These are phyloP conservation scores for Cercospora brassicicola DNA, from an alignment of 2,329 filamentous ascomycete species.

Conservation along the genomic window DNA sequence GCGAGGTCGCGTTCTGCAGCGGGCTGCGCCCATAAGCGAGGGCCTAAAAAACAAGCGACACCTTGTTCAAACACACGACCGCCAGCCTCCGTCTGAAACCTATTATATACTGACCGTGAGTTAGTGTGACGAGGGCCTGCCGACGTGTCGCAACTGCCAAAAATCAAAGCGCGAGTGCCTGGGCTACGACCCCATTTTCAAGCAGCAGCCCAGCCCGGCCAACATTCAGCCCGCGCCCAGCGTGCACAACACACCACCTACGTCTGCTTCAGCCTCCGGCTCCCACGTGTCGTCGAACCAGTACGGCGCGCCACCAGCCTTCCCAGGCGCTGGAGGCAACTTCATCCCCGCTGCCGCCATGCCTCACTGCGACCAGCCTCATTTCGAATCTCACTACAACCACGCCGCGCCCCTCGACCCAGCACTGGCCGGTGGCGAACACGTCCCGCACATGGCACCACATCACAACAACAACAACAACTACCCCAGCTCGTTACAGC, in stretches of 20 bases:
- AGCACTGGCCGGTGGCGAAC: slow-evolving; percentile 54
- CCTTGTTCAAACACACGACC: slow-evolving; percentile 17
- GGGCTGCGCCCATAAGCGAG: slow-evolving; percentile 19
- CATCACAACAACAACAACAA: slow-evolving; percentile 25
- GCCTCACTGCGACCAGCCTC: slow-evolving; percentile 7
- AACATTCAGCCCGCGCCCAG: slow-evolving; percentile 68
- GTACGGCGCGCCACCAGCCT: slow-evolving; percentile 20
- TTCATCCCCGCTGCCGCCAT: slow-evolving; percentile 19
- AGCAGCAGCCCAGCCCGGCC: slow-evolving; percentile 67
- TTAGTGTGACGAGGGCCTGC: slow-evolving; percentile 95
- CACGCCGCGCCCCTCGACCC: slow-evolving; percentile 61
- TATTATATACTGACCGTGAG: slow-evolving; percentile 4
- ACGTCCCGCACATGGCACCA: slow-evolving; percentile 27
- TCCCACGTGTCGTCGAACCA: slow-evolving; percentile 22
- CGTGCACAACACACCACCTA: slow-evolving; percentile 28
- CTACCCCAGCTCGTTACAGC: slow-evolving; percentile 28
- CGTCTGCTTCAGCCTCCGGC: slow-evolving; percentile 9
- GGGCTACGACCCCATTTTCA: slow-evolving; percentile 86
- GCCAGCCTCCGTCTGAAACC: slow-evolving; percentile 5
- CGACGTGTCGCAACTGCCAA: slow-evolving; percentile 84
- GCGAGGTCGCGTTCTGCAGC: slow-evolving; percentile 20
- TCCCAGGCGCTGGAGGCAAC: slow-evolving; percentile 21
- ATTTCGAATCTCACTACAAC: slow-evolving; percentile 41
- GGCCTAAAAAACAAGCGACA: slow-evolving; percentile 22
- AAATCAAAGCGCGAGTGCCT: slow-evolving; percentile 86